Base-by-base conservation (phyloP, 129 eudicot species). In the Scalesia atractyloides region DNA sequence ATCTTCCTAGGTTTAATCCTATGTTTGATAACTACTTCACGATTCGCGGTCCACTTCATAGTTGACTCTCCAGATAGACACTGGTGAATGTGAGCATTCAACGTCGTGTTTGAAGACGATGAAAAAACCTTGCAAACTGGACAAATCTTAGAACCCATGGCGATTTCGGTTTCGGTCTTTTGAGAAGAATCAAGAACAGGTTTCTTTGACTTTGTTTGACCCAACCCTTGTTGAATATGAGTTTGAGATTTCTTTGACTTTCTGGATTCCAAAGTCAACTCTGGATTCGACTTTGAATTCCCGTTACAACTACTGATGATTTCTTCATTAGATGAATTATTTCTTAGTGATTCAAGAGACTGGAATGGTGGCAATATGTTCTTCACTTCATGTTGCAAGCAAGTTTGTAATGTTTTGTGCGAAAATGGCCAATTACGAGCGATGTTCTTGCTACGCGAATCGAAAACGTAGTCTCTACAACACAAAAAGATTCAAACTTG, bases 61-160 rank as follows among this genome's bases (percentile, higher is more conserved):
- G 74, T 50, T 7, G 93, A 78, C 71, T 87, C 84, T 24, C 81
- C 84, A 69, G 88, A 85, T 66, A 91, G 86, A 74, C 97, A 91
- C 39, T 86, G 95, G 73, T 91, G 91, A 26, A 91, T 91, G 59
- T 91, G 97, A 12, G 97, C 97, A 77, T 91, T 91, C 78, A 91
- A 77, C 3, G 95, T 87, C 48, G 95, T 91, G 73, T 87, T 87
- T 0, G 97, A 91, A 56, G 95, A 85, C 24, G 95, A 91, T 26
- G 97, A 73, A 70, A 91, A 91, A 5, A 80, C 80, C 76, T 84
- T 86, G 86, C 97, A 91, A 37, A 91, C 95, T 50, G 97, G 97
- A 63, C 97, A 91, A 3, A 85, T 79, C 68, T 91, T 87, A 18
- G 95, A 81, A 73, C 87, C 81, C n/a, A n/a, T n/a, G n/a, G n/a